Conservation (phyloP, 2,329 filamentous ascomycete genomes). For the Lasiodiplodia theobromae region DNA sequence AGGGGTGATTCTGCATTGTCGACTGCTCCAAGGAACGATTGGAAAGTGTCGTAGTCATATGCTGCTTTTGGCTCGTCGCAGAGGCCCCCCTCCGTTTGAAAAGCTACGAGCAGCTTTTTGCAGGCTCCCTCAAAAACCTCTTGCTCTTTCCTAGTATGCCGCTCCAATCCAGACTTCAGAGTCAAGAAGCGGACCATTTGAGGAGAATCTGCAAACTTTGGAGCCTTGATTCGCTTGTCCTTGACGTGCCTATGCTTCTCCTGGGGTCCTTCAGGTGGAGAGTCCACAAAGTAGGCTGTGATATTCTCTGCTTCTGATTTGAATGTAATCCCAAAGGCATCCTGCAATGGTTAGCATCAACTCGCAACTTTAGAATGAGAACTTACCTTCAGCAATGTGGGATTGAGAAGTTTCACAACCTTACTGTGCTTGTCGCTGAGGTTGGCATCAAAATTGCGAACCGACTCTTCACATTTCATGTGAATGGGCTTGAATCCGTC, state of each 20-base stretch:
- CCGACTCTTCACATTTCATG: neutral
- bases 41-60: neutral
- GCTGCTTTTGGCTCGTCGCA: neutral
- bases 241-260: neutral
- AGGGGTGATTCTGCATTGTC: neutral
- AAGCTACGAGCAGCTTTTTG: neutral
- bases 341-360: neutral
- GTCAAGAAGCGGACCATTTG: neutral
- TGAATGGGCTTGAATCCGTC: neutral
- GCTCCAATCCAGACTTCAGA: neutral
- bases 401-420: neutral
- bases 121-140: neutral
- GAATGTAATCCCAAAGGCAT: neutral
- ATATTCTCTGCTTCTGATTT: neutral
- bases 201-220: neutral
- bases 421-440: neutral
- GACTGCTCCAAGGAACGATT: neutral
- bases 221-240: neutral
- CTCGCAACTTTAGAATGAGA: neutral
- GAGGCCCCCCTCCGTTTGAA: neutral
- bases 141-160: neutral
- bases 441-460: neutral
- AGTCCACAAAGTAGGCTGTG: neutral
- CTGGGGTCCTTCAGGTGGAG: neutral
- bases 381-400: neutral